These are phyloP conservation scores for Linnemannia elongata DNA, from an alignment of 192 early-diverging fungal species.

Conservation along the genomic window DNA sequence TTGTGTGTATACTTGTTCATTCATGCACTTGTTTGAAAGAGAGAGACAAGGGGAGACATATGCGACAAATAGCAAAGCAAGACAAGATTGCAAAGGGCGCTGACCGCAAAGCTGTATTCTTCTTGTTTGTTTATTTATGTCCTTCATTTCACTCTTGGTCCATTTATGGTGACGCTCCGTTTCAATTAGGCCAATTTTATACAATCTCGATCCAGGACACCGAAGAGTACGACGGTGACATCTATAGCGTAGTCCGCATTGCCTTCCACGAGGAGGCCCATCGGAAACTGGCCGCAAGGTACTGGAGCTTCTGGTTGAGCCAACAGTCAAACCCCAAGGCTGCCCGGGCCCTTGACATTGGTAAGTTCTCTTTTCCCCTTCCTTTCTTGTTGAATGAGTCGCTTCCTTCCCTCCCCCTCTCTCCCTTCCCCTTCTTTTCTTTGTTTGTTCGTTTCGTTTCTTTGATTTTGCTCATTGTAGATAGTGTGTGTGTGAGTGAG, in stretches of 20 bases:
- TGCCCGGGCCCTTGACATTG: constrained; percentile 76
- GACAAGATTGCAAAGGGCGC: background rate
- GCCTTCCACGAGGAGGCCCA: constrained; percentile 81
- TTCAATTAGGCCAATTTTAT: constrained; percentile 69
- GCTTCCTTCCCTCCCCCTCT: background rate
- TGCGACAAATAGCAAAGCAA: background rate
- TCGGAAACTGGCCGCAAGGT: constrained; percentile 70
- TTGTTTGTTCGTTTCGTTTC: background rate
- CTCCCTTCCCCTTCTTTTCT: background rate
- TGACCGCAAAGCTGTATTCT: background rate
- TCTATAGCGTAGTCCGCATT: constrained; percentile 70
- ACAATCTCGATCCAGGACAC: constrained; percentile 66
- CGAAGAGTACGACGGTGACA: constrained; percentile 60
- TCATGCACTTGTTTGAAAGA: constrained; percentile 13
- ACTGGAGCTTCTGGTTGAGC: constrained; percentile 84
- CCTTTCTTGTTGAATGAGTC: background rate
- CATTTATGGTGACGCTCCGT: background rate
- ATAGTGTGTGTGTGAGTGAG: background rate
- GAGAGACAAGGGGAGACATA: background rate
- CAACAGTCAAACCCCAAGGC: constrained; percentile 71
- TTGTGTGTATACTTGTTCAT: background rate
- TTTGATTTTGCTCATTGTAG: background rate
- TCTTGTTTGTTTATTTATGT: background rate
- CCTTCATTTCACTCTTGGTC: background rate
- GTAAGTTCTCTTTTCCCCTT: constrained; percentile 31